These are phyloP conservation scores for Alnus rubra DNA, from an alignment of 306 rosid species.

Conservation along the genomic window DNA sequence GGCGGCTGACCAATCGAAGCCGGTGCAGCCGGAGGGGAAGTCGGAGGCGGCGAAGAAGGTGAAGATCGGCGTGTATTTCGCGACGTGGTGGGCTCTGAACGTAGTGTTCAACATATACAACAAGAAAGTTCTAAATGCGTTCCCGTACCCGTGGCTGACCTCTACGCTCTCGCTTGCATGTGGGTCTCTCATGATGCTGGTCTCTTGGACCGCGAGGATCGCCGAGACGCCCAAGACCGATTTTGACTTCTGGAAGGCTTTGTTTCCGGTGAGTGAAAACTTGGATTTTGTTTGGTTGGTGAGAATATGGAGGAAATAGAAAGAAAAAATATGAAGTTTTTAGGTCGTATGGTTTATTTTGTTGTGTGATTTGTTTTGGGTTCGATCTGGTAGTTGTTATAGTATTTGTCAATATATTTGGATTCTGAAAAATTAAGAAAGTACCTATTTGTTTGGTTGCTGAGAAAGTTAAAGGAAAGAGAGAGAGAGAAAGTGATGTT, in stretches of 20 bases:
- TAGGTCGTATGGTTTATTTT: slow-evolving; percentile 18
- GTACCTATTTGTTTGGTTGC: slow-evolving; percentile 46
- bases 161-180: slow-evolving; percentile 94
- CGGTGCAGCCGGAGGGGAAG: slow-evolving; percentile 39
- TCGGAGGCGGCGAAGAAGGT: slow-evolving; percentile 74
- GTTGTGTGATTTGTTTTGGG: slow-evolving; percentile 1
- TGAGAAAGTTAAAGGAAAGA: slow-evolving; percentile 32
- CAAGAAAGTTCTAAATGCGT: slow-evolving; percentile 97
- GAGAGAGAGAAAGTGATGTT: slow-evolving; percentile 35
- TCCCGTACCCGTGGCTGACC: slow-evolving; percentile 95
- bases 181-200: slow-evolving; percentile 91
- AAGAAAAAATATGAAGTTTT: slow-evolving; percentile 32
- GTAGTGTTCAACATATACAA: slow-evolving; percentile 95
- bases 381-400: slow-evolving; percentile 10
- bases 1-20: slow-evolving; percentile 67
- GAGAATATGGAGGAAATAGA: slow-evolving; percentile 25
- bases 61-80: slow-evolving; percentile 88
- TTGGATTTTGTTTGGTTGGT: slow-evolving; percentile 29
- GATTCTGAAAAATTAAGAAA: not conserved
- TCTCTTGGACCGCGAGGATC: slow-evolving; percentile 87
- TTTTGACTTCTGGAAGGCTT: slow-evolving; percentile 87
- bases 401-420: not conserved
- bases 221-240: slow-evolving; percentile 94
- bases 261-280: slow-evolving; percentile 78
- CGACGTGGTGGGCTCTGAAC: slow-evolving; percentile 96